Evolutionary conservation across 2,329 filamentous ascomycete genomes (phyloP).

Genomic region (Aspergillus chevalieri): DNA sequence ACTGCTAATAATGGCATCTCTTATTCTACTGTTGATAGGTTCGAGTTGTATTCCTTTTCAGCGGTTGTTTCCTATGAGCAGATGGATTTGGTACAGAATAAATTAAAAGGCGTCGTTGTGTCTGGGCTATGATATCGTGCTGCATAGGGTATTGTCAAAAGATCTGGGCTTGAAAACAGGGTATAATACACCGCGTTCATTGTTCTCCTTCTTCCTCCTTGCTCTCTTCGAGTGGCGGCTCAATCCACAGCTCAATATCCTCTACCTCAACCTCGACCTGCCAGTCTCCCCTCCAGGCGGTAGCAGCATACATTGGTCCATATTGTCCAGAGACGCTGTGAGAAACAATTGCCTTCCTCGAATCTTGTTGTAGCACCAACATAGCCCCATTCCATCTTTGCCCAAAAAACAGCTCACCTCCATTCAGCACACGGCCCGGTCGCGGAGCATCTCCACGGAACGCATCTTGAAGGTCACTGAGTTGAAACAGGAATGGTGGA

Average conservation of each 20-base stretch:
- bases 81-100: background rate
- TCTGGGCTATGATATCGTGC: background rate
- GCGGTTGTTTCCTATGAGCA: background rate
- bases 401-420: background rate
- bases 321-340: background rate
- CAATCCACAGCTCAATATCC: background rate
- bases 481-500: background rate
- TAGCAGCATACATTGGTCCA: background rate
- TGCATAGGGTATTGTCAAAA: background rate
- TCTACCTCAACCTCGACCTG: background rate
- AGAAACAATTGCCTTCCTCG: background rate
- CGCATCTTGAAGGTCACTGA: background rate
- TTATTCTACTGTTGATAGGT: background rate
- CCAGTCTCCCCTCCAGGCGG: background rate
- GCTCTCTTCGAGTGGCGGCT: background rate
- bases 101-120: background rate
- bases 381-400: background rate
- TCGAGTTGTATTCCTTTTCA: background rate
- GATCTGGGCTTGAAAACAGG: background rate
- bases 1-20: no score
- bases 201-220: background rate
- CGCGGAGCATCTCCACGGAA: background rate
- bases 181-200: background rate
- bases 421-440: background rate
- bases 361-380: background rate